A percentile compares a stretch with the other conserved stretches of the same genome.
phyloP scores from a whole-genome alignment of 768 basidiomycete genomes.

The Kwoniella heveanensis region DNA sequence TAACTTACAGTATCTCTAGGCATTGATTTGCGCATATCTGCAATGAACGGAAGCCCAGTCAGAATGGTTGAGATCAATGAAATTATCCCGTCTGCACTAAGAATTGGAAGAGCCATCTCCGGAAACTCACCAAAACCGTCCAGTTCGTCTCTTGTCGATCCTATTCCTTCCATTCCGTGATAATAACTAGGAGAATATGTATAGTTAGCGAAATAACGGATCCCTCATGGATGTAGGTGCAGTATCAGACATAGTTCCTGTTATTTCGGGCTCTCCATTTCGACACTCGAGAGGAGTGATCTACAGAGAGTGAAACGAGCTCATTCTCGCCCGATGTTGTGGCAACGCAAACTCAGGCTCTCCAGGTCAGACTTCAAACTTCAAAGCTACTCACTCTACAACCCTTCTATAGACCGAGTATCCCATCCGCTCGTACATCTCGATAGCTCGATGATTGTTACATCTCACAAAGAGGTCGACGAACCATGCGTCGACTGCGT shows the following conservation, averaged over 20 bases:
- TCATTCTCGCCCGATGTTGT: no score
- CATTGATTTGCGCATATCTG: conserved; percentile 61
- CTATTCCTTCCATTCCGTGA: conserved; percentile 50
- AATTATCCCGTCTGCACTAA: no score
- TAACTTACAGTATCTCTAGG: conserved; percentile 57
- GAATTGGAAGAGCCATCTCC: no score
- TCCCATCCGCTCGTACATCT: conserved; percentile 88
- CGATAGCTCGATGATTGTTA: conserved; percentile 77
- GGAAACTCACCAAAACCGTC: conserved; percentile 45
- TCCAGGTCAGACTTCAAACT: no score
- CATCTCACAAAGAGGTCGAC: conserved; percentile 96
- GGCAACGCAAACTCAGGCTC: no score
- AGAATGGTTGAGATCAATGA: neutral
- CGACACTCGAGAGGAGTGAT: no score
- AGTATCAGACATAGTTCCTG: no score
- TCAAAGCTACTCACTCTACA: conserved; percentile 78
- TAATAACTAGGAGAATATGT: conserved; percentile 57
- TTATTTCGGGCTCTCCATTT: no score
- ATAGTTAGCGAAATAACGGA: no score
- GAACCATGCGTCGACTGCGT: conserved; percentile 66
- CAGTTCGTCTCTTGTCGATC: conserved; percentile 47
- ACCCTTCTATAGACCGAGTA: conserved; percentile 92
- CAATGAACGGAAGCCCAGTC: neutral
- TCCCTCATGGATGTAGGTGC: no score
- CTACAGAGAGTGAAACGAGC: no score